phyloP scores from a whole-genome alignment of 176 grass and related monocot genomes.

The Miscanthus lutarioriparius region DNA sequence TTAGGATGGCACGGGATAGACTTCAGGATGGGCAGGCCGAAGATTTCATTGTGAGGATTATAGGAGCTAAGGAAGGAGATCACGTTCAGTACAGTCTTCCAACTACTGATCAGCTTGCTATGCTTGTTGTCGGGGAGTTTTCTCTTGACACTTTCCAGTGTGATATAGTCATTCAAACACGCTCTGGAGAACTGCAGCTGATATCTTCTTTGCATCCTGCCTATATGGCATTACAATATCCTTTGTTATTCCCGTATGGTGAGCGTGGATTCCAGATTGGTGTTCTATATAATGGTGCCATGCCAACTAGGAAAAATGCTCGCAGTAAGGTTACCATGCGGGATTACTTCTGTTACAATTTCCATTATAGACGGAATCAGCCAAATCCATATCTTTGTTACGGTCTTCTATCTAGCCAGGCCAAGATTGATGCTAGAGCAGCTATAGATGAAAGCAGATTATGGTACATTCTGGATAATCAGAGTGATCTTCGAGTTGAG shows the following conservation, averaged over 20 bases:
- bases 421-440: background rate
- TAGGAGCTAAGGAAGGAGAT: too few species aligned
- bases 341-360: background rate
- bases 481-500: accelerated
- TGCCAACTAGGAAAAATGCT: too few species aligned
- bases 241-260: background rate
- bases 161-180: too few species aligned
- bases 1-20: too few species aligned
- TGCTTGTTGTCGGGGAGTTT: too few species aligned
- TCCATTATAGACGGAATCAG: background rate
- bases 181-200: accelerated
- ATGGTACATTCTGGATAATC: background rate
- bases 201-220: too few species aligned
- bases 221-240: background rate
- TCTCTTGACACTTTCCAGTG: too few species aligned
- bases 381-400: background rate
- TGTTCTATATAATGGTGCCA: background rate
- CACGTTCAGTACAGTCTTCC: too few species aligned
- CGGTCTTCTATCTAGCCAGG: background rate
- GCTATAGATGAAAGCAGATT: background rate
- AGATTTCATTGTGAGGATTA: background rate
- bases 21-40: background rate
- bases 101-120: too few species aligned
- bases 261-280: background rate
- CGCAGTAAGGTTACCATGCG: too few species aligned